These are phyloP conservation scores for Acacia pycnantha DNA, from an alignment of 331 rosid genomes.

Conservation along the genomic window DNA sequence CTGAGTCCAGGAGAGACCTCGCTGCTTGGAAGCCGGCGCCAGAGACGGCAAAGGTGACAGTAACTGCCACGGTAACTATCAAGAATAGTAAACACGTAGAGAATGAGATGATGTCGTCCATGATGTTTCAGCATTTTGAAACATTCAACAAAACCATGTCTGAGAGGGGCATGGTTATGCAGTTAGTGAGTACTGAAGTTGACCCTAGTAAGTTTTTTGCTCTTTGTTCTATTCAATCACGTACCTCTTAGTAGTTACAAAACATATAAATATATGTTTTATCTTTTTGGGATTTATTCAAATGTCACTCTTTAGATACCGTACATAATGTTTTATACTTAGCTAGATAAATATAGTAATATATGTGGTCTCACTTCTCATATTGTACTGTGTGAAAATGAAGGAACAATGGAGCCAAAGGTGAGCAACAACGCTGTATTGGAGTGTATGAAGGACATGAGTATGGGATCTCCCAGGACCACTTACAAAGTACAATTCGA, in stretches of 20 bases:
- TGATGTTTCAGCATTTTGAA: conserved; percentile 48
- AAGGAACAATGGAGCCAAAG: conserved; percentile 60
- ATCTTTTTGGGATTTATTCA: neutral
- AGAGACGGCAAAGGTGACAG: conserved; percentile 28
- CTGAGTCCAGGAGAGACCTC: neutral
- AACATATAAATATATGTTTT: no score
- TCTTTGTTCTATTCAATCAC: no score
- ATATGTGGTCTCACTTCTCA: neutral
- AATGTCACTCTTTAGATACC: neutral
- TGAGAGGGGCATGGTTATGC: conserved; percentile 45
- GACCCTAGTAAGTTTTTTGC: conserved; percentile 60
- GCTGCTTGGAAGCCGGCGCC: neutral
- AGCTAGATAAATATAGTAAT: no score
- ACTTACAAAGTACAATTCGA: conserved; percentile 63
- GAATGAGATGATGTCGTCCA: conserved; percentile 23
- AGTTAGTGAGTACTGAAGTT: conserved; percentile 64
- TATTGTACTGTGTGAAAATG: neutral
- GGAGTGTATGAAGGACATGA: neutral
- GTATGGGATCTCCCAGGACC: conserved; percentile 39
- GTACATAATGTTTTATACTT: no score
- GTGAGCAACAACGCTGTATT: conserved; percentile 49
- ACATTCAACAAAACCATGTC: conserved; percentile 7
- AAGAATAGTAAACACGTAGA: conserved; percentile 2
- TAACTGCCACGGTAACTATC: conserved; percentile 35
- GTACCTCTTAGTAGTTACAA: no score